Evolutionary conservation across 1,284 basidiomycete genomes (phyloP).

Genomic region (Leucocoprinus gongylophorus): DNA sequence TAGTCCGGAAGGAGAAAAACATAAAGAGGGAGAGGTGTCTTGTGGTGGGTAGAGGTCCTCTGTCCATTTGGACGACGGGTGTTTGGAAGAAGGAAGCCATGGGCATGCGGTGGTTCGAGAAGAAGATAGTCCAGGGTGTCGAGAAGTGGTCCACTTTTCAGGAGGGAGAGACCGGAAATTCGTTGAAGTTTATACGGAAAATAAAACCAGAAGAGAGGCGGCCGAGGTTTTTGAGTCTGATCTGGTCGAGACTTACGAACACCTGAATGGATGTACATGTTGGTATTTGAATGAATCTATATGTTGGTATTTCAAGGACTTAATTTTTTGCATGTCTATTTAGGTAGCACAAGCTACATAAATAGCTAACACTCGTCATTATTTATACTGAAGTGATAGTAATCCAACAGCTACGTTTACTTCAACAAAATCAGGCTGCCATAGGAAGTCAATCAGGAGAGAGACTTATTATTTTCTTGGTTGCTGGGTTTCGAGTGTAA

Average conservation of each 20-base stretch:
- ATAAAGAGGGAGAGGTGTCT: slow-evolving; percentile 15
- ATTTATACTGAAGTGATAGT: too few relatives aligned
- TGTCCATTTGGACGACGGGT: slow-evolving; percentile 61
- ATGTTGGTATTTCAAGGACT: too few relatives aligned
- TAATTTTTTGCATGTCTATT: too few relatives aligned
- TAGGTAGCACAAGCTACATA: too few relatives aligned
- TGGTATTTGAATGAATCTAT: neutral
- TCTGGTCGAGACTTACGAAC: slow-evolving; percentile 1
- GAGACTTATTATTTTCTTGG: too few relatives aligned
- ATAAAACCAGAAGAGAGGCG: neutral
- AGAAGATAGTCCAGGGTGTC: slow-evolving; percentile 39
- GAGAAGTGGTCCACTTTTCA: slow-evolving; percentile 32
- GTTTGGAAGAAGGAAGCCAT: slow-evolving; percentile 62
- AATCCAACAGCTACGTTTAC: too few relatives aligned
- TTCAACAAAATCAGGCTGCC: too few relatives aligned
- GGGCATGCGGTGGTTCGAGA: slow-evolving; percentile 53
- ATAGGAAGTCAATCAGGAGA: too few relatives aligned
- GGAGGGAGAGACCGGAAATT: slow-evolving; percentile 16
- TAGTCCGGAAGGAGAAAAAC: slow-evolving; percentile 15
- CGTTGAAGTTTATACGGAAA: slow-evolving; percentile 21
- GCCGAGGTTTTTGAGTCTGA: neutral
- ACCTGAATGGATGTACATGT: neutral
- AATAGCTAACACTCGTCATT: too few relatives aligned
- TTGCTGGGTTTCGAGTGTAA: too few relatives aligned
- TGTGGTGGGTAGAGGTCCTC: slow-evolving; percentile 34